Base-by-base conservation (phyloP, 495 filamentous ascomycete genomes). In the Bathelium albidoporum region DNA sequence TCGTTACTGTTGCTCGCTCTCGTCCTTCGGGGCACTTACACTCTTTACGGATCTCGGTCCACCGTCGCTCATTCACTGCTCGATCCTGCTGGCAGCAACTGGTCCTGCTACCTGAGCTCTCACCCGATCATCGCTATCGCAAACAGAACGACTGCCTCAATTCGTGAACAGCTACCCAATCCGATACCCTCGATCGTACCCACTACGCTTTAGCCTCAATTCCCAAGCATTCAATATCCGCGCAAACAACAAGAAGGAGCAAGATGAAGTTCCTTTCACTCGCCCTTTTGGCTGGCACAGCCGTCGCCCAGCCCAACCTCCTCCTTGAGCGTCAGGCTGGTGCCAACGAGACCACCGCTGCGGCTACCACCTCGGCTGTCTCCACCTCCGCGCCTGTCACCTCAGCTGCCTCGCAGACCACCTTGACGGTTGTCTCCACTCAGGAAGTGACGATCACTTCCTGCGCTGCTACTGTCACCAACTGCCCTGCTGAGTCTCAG, bases 351-450 rank as follows among this genome's bases (percentile, higher is more conserved):
- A 34, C 34, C 60, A 52, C 39, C 62, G 49, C 62, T 53, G 62
- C 66, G 22, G 66, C 71, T 52, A 70, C 67, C 43, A 49, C 64
- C 58, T 63, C 65, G n/a, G n/a, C n/a, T n/a, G n/a, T n/a, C n/a
- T n/a, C n/a, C n/a, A n/a, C n/a, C n/a, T n/a, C n/a, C n/a, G n/a
- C n/a, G 36, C 16, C 64, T 26, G 32, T 32, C 32, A 59, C 59
- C 24, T 24, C 62, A 28, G 64, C 61, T 39, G 52, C 52, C 31
- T 34, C 49, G 52, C 63, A 66, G 44, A 73, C 72, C 1, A 73
- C 71, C 26, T 66, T 70, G 65, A 76, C 76, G 28, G 64, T 79
- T 61, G 74, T 66, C 64, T 69, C 65, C 44, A 78, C 76, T 26
- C 31, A 62, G 24, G 61, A 66, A 28, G 24, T 63, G 26, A 78